A percentile compares a stretch with the other conserved stretches of the same genome.
phyloP scores from a whole-genome alignment of 1,139 yeast genomes.

The Sugiyamaella castrensis region DNA sequence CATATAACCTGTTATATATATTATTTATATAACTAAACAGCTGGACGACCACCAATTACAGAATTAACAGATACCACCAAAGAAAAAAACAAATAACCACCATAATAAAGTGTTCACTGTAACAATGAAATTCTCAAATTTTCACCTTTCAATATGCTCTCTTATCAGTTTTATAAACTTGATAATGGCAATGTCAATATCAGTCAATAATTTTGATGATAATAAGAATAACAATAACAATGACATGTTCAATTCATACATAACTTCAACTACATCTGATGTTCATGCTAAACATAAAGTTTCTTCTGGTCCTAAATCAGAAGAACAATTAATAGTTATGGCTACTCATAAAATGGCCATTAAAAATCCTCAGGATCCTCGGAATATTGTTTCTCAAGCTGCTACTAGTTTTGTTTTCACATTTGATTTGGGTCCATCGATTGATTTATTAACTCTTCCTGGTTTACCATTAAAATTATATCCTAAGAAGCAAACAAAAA shows the following conservation, averaged over 20 bases:
- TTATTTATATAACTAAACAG: too few relatives aligned
- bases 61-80: too few relatives aligned
- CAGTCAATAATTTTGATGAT: too few relatives aligned
- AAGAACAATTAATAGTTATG: conserved; percentile 3
- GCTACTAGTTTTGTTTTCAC: conserved; percentile 22
- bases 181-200: too few relatives aligned
- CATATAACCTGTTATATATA: too few relatives aligned
- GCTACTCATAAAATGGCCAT: conserved; percentile 7
- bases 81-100: too few relatives aligned
- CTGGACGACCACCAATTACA: too few relatives aligned
- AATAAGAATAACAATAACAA: not conserved
- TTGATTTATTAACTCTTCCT: conserved; percentile 20
- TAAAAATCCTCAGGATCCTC: not conserved
- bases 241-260: not conserved
- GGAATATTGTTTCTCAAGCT: conserved; percentile 5
- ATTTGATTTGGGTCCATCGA: conserved; percentile 22
- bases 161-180: too few relatives aligned
- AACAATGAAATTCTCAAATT: too few relatives aligned
- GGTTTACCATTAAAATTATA: conserved; percentile 26
- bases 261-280: not conserved
- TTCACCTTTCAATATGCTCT: too few relatives aligned
- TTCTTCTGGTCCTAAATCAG: not conserved
- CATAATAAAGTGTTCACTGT: too few relatives aligned
- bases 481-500: conserved; percentile 16
- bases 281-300: conserved; percentile 1